phyloP scores from a whole-genome alignment of 2,329 filamentous ascomycete genomes.

The Alternaria dauci region DNA sequence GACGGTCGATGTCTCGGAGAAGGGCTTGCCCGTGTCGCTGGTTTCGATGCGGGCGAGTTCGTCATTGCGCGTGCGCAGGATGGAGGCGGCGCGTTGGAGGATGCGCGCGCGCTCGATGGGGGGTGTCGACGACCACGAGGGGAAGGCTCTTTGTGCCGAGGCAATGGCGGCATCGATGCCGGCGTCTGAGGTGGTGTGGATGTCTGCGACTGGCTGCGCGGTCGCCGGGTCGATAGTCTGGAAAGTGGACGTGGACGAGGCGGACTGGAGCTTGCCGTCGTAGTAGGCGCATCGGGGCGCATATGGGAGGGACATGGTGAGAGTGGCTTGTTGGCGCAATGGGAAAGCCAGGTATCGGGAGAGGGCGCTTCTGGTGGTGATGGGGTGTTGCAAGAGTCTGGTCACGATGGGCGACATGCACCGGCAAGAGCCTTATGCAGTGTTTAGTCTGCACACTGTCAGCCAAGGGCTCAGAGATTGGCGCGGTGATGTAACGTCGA shows the following conservation, averaged over 20 bases:
- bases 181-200: conserved; percentile 72
- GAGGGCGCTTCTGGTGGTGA: background rate
- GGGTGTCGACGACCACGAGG: conserved; percentile 77
- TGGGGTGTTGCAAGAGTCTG: background rate
- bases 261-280: conserved; percentile 72
- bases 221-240: conserved; percentile 78
- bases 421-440: background rate
- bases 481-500: conserved; percentile 7
- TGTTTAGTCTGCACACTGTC: conserved; percentile 4
- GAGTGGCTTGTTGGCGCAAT: conserved; percentile 5
- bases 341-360: background rate
- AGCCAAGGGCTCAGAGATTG: conserved; percentile 1
- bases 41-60: conserved; percentile 82
- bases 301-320: conserved; percentile 53
- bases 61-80: conserved; percentile 80
- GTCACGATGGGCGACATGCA: conserved; percentile 4
- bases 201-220: conserved; percentile 71
- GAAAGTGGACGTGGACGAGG: conserved; percentile 70
- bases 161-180: conserved; percentile 77
- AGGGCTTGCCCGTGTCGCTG: conserved; percentile 85
- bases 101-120: conserved; percentile 78
- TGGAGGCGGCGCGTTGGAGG: conserved; percentile 75
- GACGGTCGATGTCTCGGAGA: conserved; percentile 82
- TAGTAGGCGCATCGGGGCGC: conserved; percentile 74
- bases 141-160: conserved; percentile 76